Evolutionary conservation across 495 filamentous ascomycete genomes (phyloP), one percentile per base, ranked within the genome.

Genomic region (Penicillium goetzii): DNA sequence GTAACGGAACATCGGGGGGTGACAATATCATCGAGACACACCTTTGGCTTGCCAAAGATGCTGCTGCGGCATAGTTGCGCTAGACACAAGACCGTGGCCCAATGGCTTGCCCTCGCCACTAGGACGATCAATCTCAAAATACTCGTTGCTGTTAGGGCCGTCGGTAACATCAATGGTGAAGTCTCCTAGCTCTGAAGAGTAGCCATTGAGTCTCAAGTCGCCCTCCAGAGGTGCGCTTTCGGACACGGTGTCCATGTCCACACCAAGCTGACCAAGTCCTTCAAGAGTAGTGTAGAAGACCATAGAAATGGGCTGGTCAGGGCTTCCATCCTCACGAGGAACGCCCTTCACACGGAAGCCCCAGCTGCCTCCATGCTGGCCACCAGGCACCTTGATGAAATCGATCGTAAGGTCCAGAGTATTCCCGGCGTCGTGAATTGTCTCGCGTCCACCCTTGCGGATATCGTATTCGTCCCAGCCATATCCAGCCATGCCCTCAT

Each of bases 401-500:
- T 90, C 89, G 28, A 95, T 97, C 32, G 89, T 93, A 63, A 99
- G 83, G 77, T 98, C 93, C 59, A 99, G 81, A 59, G 82, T 84
- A 76, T 99, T 99, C 33, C 86, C 89, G 19, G 85, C 87, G 70
- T 99, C 95, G 68, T 92, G 90, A 58, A 99, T 93, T 21, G 90
- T 90, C 80, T 99, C 91, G 25, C 88, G 81, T 52, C 95, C 95
- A 66, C 95, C 95, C 47, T 82, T 88, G 53, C 95, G 83, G 23
- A 91, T 87, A 74, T 98, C 95, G 77, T 96, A 99, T 69, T 95
- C 81, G 65, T 98, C 94, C 95, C 95, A 99, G 62, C 94, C 95
- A 73, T 99, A 99, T 38, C 95, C 93, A 45, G 87, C 88, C 90
- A 99, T 97, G 61, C 89, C 90, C 72, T 97, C 92, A 72, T 93